Percentiles rank a stretch among this genome's conserved stretches.
These are phyloP conservation scores for Apiotrichum porosum DNA, from an alignment of 1,284 basidiomycete species.

Conservation along the genomic window DNA sequence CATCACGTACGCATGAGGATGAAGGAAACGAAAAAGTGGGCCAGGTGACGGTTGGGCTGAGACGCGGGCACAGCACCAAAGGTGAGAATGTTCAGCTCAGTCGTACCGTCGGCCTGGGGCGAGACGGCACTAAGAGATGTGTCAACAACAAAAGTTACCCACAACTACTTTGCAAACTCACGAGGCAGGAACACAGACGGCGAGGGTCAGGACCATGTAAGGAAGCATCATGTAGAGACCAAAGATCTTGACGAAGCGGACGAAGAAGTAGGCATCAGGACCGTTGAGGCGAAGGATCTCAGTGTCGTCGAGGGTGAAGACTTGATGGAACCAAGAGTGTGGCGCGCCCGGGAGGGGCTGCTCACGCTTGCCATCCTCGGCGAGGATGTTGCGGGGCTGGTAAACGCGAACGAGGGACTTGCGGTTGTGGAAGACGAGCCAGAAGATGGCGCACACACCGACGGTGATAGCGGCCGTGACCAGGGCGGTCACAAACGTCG, in stretches of 20 bases:
- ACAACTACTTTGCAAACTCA: constrained; percentile 10
- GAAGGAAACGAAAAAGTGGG: constrained; percentile 68
- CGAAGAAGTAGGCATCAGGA: constrained; percentile 88
- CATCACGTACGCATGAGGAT: constrained; percentile 64
- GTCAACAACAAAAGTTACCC: neutral
- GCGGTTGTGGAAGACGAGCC: constrained; percentile 33
- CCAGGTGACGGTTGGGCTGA: constrained; percentile 61
- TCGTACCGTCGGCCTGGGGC: constrained; percentile 48
- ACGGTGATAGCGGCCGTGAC: constrained; percentile 40
- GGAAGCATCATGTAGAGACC: constrained; percentile 67
- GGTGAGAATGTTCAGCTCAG: constrained; percentile 68
- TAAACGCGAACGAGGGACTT: constrained; percentile 36
- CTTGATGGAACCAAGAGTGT: constrained; percentile 35
- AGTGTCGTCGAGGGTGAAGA: constrained; percentile 35
- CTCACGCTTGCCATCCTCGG: constrained; percentile 33
- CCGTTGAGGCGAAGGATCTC: constrained; percentile 62
- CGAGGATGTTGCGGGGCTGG: constrained; percentile 39
- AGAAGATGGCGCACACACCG: constrained; percentile 33
- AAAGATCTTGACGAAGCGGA: constrained; percentile 59
- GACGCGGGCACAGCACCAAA: constrained; percentile 68
- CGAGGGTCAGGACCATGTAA: constrained; percentile 58
- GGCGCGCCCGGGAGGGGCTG: constrained; percentile 22
- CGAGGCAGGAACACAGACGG: constrained; percentile 48
- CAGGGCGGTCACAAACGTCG: constrained; percentile 44
- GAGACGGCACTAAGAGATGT: constrained; percentile 2